Evolutionary conservation across 78 protist genomes (phyloP).

Genomic region (Dictyostelium intermedium): DNA sequence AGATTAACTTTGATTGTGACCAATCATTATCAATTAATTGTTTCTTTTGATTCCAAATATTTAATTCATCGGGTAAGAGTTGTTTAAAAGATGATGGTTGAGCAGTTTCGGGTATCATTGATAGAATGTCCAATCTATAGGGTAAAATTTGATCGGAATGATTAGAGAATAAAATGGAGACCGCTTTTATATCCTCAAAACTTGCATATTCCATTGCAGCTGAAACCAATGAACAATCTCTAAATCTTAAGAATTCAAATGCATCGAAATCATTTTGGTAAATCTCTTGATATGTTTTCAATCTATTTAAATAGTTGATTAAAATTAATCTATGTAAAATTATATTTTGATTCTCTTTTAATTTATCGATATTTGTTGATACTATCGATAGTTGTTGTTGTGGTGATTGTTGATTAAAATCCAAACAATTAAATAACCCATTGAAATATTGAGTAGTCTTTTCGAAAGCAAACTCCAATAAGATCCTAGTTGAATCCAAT

Average conservation of each 20-base stretch:
- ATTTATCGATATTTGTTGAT: neutral
- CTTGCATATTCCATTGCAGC: conserved; percentile 76
- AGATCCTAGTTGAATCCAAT: conserved; percentile 24
- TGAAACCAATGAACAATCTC: conserved; percentile 45
- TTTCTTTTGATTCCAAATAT: conserved; percentile 50
- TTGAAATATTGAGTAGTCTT: neutral
- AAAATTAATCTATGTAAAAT: conserved; percentile 27
- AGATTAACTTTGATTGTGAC: neutral
- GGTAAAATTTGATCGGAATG: neutral
- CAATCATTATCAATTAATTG: neutral
- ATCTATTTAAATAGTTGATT: conserved; percentile 38
- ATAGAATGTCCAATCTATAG: conserved; percentile 28
- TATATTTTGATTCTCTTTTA: conserved; percentile 14
- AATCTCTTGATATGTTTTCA: conserved; percentile 45
- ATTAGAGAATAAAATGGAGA: conserved; percentile 25
- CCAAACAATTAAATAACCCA: neutral
- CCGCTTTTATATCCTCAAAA: conserved; percentile 64
- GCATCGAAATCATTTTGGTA: conserved; percentile 66
- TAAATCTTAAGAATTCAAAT: conserved; percentile 39
- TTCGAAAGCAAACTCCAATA: conserved; percentile 44
- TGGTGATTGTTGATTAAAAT: neutral
- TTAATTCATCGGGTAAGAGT: conserved; percentile 30
- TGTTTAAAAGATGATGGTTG: neutral
- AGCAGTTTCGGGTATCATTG: conserved; percentile 65
- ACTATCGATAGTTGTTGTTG: neutral